A percentile compares a stretch with the other conserved stretches of the same genome.
phyloP scores from a whole-genome alignment of 108 stramenopile genomes.

The Skeletonema menzelii region DNA sequence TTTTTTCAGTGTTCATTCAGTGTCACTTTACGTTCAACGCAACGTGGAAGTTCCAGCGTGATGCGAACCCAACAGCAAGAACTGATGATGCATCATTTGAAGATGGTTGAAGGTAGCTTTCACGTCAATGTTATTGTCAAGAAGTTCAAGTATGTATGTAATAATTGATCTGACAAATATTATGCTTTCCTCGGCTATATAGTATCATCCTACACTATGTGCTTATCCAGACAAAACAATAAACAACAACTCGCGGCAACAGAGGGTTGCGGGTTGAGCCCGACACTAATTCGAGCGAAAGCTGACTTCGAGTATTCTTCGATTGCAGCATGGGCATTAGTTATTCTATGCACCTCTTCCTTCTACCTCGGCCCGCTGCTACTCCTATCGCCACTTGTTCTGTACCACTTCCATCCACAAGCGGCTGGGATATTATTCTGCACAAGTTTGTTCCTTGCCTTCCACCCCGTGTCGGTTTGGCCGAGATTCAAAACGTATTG shows the following conservation, averaged over 20 bases:
- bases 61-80: too few species aligned
- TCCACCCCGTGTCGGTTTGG: slow-evolving; percentile 18
- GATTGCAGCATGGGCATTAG: not conserved
- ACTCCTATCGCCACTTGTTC: not conserved
- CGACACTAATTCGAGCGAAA: not conserved
- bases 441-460: slow-evolving; percentile 14
- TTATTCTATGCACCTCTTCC: not conserved
- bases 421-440: not conserved
- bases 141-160: too few species aligned
- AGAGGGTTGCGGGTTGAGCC: not conserved
- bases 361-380: slow-evolving; percentile 5
- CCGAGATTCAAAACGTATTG: slow-evolving; percentile 10
- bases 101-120: too few species aligned
- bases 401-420: slow-evolving; percentile 1
- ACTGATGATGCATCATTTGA: too few species aligned
- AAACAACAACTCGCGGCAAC: not conserved
- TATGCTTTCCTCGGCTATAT: not conserved
- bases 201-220: not conserved
- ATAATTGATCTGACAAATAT: too few species aligned
- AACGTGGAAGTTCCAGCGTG: too few species aligned
- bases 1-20: too few species aligned
- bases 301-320: not conserved
- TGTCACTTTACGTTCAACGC: too few species aligned
- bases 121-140: too few species aligned
- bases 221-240: not conserved